These are phyloP conservation scores for Aspergillus fumigatus DNA, from an alignment of 2,329 filamentous ascomycete genomes.

Conservation along the genomic window DNA sequence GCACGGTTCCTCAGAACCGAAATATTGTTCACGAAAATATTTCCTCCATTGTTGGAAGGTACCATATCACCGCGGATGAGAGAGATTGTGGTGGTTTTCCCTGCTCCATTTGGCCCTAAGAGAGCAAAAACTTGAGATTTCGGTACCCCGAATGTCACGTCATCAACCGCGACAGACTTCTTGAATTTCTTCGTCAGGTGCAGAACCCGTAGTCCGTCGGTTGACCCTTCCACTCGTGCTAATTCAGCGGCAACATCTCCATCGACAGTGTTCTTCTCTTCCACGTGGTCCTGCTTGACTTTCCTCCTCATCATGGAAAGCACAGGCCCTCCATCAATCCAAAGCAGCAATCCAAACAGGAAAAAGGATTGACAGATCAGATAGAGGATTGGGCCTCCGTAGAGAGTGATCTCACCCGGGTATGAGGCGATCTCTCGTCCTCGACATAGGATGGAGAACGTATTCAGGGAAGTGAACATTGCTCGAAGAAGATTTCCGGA, in stretches of 20 bases:
- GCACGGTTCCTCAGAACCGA: slow-evolving; percentile 70
- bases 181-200: slow-evolving; percentile 78
- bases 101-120: slow-evolving; percentile 85
- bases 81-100: slow-evolving; percentile 85
- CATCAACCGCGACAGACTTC: slow-evolving; percentile 74
- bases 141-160: slow-evolving; percentile 77
- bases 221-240: slow-evolving; percentile 54
- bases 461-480: slow-evolving; percentile 72
- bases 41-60: slow-evolving; percentile 65
- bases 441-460: slow-evolving; percentile 73
- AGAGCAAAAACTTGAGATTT: slow-evolving; percentile 82
- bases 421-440: slow-evolving; percentile 60
- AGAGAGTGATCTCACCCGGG: slow-evolving; percentile 67
- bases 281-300: slow-evolving; percentile 41
- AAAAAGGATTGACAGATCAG: slow-evolving; percentile 68
- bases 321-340: slow-evolving; percentile 71
- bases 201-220: slow-evolving; percentile 70
- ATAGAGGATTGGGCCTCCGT: slow-evolving; percentile 81
- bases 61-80: slow-evolving; percentile 84
- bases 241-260: slow-evolving; percentile 64
- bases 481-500: slow-evolving; percentile 70
- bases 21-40: slow-evolving; percentile 73
- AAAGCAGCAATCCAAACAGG: slow-evolving; percentile 69
- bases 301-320: slow-evolving; percentile 50
- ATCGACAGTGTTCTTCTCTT: slow-evolving; percentile 39